Percentiles rank a stretch among this genome's conserved stretches.
phyloP scores from a whole-genome alignment of 2,329 filamentous ascomycete genomes.

The Colletotrichum salicis region DNA sequence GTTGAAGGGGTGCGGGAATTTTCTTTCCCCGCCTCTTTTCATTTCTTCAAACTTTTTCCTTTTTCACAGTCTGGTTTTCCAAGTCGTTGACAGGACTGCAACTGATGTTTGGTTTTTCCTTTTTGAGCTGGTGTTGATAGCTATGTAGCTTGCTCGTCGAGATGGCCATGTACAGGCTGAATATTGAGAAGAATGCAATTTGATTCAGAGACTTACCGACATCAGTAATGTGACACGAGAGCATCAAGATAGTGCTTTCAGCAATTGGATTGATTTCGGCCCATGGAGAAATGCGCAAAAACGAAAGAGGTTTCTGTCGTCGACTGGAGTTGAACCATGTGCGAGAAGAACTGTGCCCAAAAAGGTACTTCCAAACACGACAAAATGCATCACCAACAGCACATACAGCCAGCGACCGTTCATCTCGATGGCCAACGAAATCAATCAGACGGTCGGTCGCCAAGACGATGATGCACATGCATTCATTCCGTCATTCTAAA shows the following conservation, averaged over 20 bases:
- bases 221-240: fast-evolving
- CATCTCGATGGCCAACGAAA: not conserved
- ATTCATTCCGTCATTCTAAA: not conserved
- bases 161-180: conserved; percentile 9
- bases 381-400: not conserved
- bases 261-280: not conserved
- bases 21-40: conserved; percentile 20
- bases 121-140: conserved; percentile 15
- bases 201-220: not conserved
- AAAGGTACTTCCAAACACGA: not conserved
- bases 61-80: conserved; percentile 6
- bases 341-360: conserved; percentile 1
- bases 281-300: not conserved
- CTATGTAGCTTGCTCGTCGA: conserved; percentile 12
- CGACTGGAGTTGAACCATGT: conserved; percentile 22
- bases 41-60: conserved; percentile 28
- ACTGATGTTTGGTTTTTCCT: not conserved
- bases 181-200: conserved; percentile 21
- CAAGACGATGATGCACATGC: not conserved
- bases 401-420: not conserved
- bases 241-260: too few relatives aligned
- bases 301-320: not conserved
- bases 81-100: not conserved
- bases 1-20: conserved; percentile 11
- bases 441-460: not conserved